Percentiles rank a stretch among this genome's conserved stretches.
Conservation (phyloP, 2,329 filamentous ascomycete species). For the Nemania abortiva region DNA sequence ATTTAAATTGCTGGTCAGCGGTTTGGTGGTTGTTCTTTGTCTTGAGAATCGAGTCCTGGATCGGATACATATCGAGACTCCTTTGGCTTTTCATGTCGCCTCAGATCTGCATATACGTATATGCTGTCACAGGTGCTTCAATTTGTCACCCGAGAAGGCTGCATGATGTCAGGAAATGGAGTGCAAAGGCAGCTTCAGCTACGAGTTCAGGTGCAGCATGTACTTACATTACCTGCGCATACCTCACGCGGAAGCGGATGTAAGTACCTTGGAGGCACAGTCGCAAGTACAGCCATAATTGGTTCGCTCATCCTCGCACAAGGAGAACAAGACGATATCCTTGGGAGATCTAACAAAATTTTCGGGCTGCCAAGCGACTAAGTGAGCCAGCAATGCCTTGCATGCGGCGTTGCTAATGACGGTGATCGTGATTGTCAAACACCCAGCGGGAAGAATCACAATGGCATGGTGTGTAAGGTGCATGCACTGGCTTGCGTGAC, state of each 20-base stretch:
- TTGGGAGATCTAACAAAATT: slow-evolving; percentile 17
- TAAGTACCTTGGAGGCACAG: not conserved
- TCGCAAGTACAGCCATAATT: not conserved
- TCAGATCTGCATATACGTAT: slow-evolving; percentile 4
- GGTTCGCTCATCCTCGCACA: not conserved
- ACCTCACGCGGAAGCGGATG: not conserved
- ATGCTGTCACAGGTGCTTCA: not conserved
- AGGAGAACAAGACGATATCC: not conserved
- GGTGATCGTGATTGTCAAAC: slow-evolving; percentile 22
- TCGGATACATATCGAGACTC: not conserved
- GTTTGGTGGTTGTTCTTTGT: not conserved
- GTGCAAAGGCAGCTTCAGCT: not conserved
- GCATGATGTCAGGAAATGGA: not conserved
- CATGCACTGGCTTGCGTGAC: not conserved
- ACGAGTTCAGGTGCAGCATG: not conserved
- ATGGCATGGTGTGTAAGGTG: not conserved
- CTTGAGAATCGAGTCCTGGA: slow-evolving; percentile 2
- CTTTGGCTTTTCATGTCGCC: not conserved
- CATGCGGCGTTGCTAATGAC: slow-evolving; percentile 16
- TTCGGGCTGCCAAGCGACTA: slow-evolving; percentile 22
- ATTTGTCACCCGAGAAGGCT: slow-evolving; percentile 2
- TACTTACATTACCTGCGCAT: not conserved
- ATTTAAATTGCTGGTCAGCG: not conserved
- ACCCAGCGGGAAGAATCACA: not conserved
- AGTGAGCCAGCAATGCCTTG: slow-evolving; percentile 32